Evolutionary conservation across 345 rosid genomes (phyloP).

Genomic region (Adansonia digitata): DNA sequence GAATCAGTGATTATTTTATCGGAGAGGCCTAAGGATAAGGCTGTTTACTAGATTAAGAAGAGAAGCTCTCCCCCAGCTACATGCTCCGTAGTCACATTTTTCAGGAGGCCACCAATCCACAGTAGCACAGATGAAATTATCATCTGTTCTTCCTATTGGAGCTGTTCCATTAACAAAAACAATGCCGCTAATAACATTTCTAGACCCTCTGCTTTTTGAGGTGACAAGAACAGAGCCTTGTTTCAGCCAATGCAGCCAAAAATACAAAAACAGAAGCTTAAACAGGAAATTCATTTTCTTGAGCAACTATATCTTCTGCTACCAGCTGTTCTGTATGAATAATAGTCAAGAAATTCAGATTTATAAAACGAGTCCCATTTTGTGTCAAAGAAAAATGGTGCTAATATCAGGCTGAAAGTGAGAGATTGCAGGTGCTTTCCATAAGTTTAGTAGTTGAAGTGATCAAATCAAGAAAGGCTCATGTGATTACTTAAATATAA

Average conservation of each 20-base stretch:
- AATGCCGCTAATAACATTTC: conserved; percentile 29
- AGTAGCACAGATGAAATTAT: conserved; percentile 88
- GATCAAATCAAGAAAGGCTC: not conserved
- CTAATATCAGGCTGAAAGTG: not conserved
- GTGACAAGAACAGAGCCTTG: conserved; percentile 8
- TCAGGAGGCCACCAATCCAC: conserved; percentile 99
- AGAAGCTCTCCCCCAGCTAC: conserved; percentile 84
- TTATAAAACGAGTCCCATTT: not conserved
- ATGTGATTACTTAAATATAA: not conserved
- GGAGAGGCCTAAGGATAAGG: not conserved
- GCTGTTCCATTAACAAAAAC: conserved; percentile 45
- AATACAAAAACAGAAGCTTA: conserved; percentile 17
- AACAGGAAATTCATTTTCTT: conserved; percentile 21
- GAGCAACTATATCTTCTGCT: not conserved
- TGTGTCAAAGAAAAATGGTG: not conserved
- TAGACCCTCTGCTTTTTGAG: conserved; percentile 11
- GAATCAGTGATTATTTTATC: not conserved
- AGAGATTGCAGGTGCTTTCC: not conserved
- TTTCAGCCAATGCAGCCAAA: conserved; percentile 22
- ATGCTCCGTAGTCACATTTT: conserved; percentile 93
- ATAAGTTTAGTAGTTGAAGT: not conserved
- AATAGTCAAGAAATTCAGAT: not conserved
- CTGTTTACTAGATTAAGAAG: conserved; percentile 73
- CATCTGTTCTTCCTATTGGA: conserved; percentile 67
- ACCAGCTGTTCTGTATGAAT: not conserved